Evolutionary conservation across 1,284 basidiomycete genomes (phyloP).

Genomic region (Ustilago trichophora): DNA sequence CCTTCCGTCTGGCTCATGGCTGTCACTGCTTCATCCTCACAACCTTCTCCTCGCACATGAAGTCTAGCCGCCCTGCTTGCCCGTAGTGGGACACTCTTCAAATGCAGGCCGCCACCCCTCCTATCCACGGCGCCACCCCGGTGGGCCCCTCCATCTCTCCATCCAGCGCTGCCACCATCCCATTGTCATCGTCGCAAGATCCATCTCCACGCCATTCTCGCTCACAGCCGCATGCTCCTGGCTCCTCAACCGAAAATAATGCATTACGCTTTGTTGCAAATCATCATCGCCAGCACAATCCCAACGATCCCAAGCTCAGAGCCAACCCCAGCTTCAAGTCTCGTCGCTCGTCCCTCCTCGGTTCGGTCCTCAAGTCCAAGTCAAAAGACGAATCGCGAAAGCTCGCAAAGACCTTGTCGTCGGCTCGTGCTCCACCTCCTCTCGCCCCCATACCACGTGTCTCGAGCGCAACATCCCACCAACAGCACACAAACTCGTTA

Average conservation of each 20-base stretch:
- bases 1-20: too few relatives aligned
- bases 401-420: not conserved
- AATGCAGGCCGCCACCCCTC: conserved; percentile 10
- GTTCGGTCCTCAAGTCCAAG: conserved; percentile 30
- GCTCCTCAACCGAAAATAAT: not conserved
- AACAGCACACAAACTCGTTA: conserved; percentile 2
- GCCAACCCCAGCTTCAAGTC: conserved; percentile 35
- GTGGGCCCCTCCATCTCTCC: not conserved
- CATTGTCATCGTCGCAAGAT: not conserved
- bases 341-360: conserved; percentile 33
- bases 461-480: conserved; percentile 1
- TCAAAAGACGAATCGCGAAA: conserved; percentile 8
- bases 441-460: not conserved
- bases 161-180: not conserved
- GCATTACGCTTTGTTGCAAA: conserved; percentile 29
- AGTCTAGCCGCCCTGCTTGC: not conserved
- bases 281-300: conserved; percentile 46
- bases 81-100: not conserved
- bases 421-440: not conserved
- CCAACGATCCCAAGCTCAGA: conserved; percentile 34
- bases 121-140: not conserved
- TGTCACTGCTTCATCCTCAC: too few relatives aligned
- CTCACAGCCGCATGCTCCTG: not conserved
- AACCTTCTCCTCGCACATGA: conserved; percentile 2
- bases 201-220: not conserved